Conservation (phyloP, 2,329 filamentous ascomycete genomes). For the Epichloe hybrida region DNA sequence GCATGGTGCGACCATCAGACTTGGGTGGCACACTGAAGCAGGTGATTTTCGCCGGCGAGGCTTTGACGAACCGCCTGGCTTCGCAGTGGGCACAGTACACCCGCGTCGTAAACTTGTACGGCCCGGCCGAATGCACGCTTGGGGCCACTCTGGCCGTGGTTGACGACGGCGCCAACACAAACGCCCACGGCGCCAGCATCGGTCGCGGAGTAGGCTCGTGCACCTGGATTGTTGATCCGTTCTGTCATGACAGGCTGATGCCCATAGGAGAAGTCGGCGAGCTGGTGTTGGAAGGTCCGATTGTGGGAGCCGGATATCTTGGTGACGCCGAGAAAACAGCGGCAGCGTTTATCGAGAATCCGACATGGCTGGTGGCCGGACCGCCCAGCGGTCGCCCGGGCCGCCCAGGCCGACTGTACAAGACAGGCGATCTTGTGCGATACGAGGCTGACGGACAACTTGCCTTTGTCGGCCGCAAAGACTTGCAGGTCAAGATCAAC, state of each 20-base stretch:
- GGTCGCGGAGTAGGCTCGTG: slow-evolving; percentile 2
- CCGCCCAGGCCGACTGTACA: slow-evolving; percentile 8
- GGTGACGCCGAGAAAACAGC: slow-evolving; percentile 22
- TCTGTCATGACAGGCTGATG: slow-evolving; percentile 8
- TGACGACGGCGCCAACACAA: not conserved
- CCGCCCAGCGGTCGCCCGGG: not conserved
- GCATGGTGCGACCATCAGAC: slow-evolving; percentile 4
- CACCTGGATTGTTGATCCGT: slow-evolving; percentile 14
- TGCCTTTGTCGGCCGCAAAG: slow-evolving; percentile 33
- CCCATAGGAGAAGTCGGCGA: slow-evolving; percentile 18
- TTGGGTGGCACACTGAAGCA: slow-evolving; percentile 5
- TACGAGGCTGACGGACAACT: slow-evolving; percentile 7
- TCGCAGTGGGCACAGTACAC: slow-evolving; percentile 5
- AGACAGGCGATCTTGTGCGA: slow-evolving; percentile 11
- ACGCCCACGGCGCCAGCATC: not conserved
- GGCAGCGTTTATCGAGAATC: slow-evolving; percentile 13
- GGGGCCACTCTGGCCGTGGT: not conserved
- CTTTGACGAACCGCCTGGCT: slow-evolving; percentile 2
- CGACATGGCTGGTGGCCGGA: slow-evolving; percentile 8
- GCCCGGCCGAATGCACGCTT: slow-evolving; percentile 10
- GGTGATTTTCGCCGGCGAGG: slow-evolving; percentile 10
- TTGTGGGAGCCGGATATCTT: slow-evolving; percentile 36
- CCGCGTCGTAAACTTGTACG: slow-evolving; percentile 12
- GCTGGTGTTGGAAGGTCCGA: slow-evolving; percentile 28
- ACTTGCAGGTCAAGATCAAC: slow-evolving; percentile 45